Evolutionary conservation across 768 basidiomycete genomes (phyloP).

Genomic region (Naganishia kalamii): DNA sequence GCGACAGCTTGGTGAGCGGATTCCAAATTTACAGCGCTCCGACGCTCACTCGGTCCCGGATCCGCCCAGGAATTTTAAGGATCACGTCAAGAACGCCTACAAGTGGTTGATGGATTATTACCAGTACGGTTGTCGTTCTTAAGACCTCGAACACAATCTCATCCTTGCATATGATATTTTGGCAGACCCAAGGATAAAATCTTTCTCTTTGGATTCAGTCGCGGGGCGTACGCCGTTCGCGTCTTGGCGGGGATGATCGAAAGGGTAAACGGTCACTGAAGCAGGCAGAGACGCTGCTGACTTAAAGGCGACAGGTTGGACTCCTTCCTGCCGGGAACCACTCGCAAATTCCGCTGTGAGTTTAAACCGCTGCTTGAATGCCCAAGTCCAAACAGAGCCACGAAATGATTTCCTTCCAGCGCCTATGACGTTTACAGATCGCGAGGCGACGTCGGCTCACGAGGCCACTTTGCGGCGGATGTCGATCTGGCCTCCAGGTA

Average conservation of each 20-base stretch:
- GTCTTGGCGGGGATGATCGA: conserved; percentile 69
- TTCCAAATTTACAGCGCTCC: neutral
- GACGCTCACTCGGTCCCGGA: neutral
- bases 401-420: neutral
- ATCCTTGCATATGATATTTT: neutral
- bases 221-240: conserved; percentile 63
- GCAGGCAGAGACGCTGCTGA: neutral
- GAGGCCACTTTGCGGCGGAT: no score
- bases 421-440: neutral
- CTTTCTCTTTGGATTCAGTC: conserved; percentile 73
- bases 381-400: neutral
- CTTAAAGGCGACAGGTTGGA: conserved; percentile 6
- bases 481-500: neutral
- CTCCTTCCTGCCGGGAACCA: conserved; percentile 22
- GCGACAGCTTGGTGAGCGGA: conserved; percentile 27
- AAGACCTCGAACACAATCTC: neutral
- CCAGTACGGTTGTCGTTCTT: neutral
- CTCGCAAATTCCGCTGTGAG: conserved; percentile 18
- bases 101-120: conserved; percentile 32
- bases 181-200: neutral
- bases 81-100: conserved; percentile 31
- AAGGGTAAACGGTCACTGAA: conserved; percentile 51
- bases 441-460: neutral
- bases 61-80: conserved; percentile 27
- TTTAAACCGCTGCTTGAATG: neutral